Evolutionary conservation across 345 rosid species (phyloP).

Genomic region (Psidium friedrichsthalianum): DNA sequence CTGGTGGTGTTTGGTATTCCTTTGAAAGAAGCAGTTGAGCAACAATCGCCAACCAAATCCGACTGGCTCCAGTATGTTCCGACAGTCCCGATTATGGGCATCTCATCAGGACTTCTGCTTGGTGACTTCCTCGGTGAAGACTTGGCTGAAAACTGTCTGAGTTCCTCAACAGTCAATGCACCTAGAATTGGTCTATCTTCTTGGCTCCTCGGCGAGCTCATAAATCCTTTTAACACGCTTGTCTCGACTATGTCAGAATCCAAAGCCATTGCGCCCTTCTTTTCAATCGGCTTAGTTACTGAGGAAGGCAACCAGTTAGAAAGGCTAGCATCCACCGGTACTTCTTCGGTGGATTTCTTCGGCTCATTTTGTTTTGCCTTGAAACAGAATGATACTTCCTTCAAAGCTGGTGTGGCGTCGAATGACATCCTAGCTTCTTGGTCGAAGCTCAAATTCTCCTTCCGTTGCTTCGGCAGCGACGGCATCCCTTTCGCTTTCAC

Average conservation of each 20-base stretch:
- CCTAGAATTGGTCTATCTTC: slow-evolving; percentile 89
- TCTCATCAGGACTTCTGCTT: slow-evolving; percentile 27
- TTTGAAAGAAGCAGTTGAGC: slow-evolving; percentile 52
- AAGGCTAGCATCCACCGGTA: slow-evolving; percentile 79
- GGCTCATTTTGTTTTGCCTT: slow-evolving; percentile 23
- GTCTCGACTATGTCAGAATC: slow-evolving; percentile 26
- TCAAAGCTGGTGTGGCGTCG: slow-evolving; percentile 15
- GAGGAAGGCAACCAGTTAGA: slow-evolving; percentile 79
- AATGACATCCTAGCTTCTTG: slow-evolving; percentile 22
- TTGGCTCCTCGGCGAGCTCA: slow-evolving; percentile 27
- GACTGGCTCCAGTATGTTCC: slow-evolving; percentile 29
- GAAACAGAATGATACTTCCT: slow-evolving; percentile 28
- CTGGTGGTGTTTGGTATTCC: slow-evolving; percentile 88
- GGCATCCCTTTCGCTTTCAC: slow-evolving; percentile 43
- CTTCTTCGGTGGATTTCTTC: slow-evolving; percentile 31
- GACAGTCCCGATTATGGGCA: slow-evolving; percentile 35
- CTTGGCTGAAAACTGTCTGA: slow-evolving; percentile 60
- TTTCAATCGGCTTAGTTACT: slow-evolving; percentile 35
- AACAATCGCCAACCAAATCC: slow-evolving; percentile 11
- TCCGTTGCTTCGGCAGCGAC: slow-evolving; percentile 33
- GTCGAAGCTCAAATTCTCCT: slow-evolving; percentile 50
- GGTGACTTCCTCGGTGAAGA: slow-evolving; percentile 80
- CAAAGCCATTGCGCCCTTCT: slow-evolving; percentile 12
- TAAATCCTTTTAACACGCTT: slow-evolving; percentile 33
- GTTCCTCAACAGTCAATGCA: slow-evolving; percentile 75